phyloP scores from a whole-genome alignment of 176 grass and related monocot genomes.

The Rhipidocladum racemiflorum region DNA sequence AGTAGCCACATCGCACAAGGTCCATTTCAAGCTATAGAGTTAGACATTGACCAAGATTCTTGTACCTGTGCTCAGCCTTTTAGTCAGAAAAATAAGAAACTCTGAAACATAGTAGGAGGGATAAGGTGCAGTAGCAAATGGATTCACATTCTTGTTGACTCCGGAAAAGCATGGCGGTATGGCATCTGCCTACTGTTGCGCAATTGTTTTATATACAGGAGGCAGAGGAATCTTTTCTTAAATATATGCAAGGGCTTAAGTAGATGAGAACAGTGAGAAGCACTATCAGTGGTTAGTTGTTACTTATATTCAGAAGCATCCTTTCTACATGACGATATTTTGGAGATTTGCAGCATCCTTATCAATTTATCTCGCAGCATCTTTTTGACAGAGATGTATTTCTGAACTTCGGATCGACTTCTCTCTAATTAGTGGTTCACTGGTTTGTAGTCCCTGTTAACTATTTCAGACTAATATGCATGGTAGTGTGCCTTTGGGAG shows the following conservation, averaged over 20 bases:
- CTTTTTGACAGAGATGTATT: neutral
- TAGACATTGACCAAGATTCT: slow-evolving; percentile 3
- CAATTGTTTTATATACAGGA: neutral
- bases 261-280: slow-evolving; percentile 5
- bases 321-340: neutral
- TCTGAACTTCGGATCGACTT: neutral
- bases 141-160: slow-evolving; percentile 9
- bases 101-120: slow-evolving; percentile 5
- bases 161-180: slow-evolving; percentile 1
- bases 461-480: neutral
- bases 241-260: neutral
- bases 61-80: neutral
- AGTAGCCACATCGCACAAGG: slow-evolving; percentile 2
- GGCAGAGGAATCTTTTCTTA: neutral
- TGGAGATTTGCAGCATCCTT: neutral
- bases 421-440: neutral
- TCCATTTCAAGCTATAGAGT: slow-evolving; percentile 1
- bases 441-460: neutral
- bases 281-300: slow-evolving; percentile 6
- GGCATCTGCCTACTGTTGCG: neutral
- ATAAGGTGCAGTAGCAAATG: neutral
- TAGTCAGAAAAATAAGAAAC: slow-evolving; percentile 21
- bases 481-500: neutral
- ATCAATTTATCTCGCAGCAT: neutral
- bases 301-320: slow-evolving; percentile 10